Conservation (phyloP, 768 basidiomycete species). For the Mycena albidolilacea region DNA sequence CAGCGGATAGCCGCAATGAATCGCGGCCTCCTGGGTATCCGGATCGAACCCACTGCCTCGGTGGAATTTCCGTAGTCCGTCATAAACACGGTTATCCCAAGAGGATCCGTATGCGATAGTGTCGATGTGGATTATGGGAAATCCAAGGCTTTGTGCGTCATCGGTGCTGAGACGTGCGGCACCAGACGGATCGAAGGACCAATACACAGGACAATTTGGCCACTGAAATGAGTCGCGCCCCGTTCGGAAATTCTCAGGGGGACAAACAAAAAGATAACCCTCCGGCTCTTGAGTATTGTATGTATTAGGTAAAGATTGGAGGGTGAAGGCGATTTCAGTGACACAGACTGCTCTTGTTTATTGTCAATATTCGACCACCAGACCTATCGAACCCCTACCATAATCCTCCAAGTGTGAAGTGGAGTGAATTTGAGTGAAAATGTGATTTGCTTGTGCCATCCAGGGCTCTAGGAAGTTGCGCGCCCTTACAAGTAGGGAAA, state of each 20-base stretch:
- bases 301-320: no score
- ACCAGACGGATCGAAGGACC: conserved; percentile 19
- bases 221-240: background rate
- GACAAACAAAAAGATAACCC: conserved; percentile 16
- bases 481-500: no score
- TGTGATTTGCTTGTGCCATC: background rate
- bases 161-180: background rate
- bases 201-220: conserved; percentile 7
- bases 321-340: background rate
- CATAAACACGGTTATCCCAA: background rate
- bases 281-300: no score
- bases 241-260: background rate
- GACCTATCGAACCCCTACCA: background rate
- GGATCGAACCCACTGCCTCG: no score
- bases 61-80: background rate
- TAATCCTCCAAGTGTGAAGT: conserved; percentile 1
- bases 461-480: background rate
- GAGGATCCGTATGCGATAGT: background rate
- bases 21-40: no score
- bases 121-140: background rate
- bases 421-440: background rate
- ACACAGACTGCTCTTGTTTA: background rate
- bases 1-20: no score
- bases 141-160: background rate
- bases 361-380: background rate